phyloP scores from a whole-genome alignment of 2,329 filamentous ascomycete species.

The Nemania serpens region DNA sequence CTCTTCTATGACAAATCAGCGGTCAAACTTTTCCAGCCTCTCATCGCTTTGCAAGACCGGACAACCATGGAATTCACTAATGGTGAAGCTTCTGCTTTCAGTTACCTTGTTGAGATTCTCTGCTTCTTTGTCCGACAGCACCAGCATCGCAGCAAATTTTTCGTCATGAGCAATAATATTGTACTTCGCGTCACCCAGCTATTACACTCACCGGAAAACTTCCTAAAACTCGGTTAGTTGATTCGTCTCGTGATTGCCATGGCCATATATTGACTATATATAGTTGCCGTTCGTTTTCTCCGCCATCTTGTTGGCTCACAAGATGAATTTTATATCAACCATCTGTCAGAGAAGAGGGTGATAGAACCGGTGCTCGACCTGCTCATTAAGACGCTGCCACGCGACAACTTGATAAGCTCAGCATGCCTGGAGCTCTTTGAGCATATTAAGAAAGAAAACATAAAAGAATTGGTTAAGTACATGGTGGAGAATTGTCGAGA shows the following conservation, averaged over 20 bases:
- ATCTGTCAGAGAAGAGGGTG: constrained; percentile 79
- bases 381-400: constrained; percentile 81
- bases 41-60: constrained; percentile 77
- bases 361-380: constrained; percentile 86
- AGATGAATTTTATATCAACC: constrained; percentile 88
- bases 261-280: constrained; percentile 18
- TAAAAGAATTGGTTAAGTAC: constrained; percentile 81
- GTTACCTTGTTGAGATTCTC: constrained; percentile 88
- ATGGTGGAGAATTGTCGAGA: constrained; percentile 84
- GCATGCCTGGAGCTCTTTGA: constrained; percentile 94
- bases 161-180: constrained; percentile 80
- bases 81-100: constrained; percentile 87
- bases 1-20: constrained; percentile 90
- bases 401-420: constrained; percentile 92
- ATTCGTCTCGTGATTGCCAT: background rate
- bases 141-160: constrained; percentile 82
- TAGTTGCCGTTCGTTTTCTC: constrained; percentile 92
- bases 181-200: constrained; percentile 81
- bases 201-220: constrained; percentile 83
- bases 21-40: constrained; percentile 80
- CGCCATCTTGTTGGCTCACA: constrained; percentile 82
- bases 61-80: constrained; percentile 73
- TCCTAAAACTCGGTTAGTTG: constrained; percentile 80
- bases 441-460: constrained; percentile 79
- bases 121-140: constrained; percentile 94